phyloP scores from a whole-genome alignment of 2,329 filamentous ascomycete species.

The Pseudopyrenochaeta lycopersici region DNA sequence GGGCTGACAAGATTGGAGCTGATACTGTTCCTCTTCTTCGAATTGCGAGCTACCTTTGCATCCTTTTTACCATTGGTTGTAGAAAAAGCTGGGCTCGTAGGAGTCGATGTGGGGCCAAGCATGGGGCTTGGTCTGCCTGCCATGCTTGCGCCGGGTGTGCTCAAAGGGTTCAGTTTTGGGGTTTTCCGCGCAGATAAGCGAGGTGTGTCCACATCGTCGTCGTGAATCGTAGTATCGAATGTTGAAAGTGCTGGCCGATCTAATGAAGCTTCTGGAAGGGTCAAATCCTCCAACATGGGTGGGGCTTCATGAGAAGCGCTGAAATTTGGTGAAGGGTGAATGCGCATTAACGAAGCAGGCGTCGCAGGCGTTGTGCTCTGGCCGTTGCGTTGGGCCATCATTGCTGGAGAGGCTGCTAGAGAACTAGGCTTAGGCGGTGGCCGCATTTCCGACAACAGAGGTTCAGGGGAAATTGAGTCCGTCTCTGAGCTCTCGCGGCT shows the following conservation, averaged over 20 bases:
- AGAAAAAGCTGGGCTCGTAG: conserved; percentile 52
- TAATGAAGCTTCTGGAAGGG: conserved; percentile 74
- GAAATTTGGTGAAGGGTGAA: conserved; percentile 50
- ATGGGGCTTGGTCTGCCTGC: conserved; percentile 58
- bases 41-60: conserved; percentile 35
- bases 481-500: conserved; percentile 54
- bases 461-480: conserved; percentile 61
- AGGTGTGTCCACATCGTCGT: conserved; percentile 64
- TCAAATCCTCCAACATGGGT: conserved; percentile 65
- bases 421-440: conserved; percentile 72
- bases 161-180: conserved; percentile 69
- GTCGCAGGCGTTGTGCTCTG: conserved; percentile 65
- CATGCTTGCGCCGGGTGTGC: conserved; percentile 52
- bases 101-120: conserved; percentile 62
- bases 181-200: conserved; percentile 72
- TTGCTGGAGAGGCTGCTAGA: conserved; percentile 72
- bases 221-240: conserved; percentile 60
- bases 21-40: conserved; percentile 65
- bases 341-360: conserved; percentile 82
- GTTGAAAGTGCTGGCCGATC: conserved; percentile 59
- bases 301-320: conserved; percentile 29
- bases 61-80: conserved; percentile 42
- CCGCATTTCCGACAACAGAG: conserved; percentile 60
- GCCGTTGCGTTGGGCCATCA: conserved; percentile 58
- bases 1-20: conserved; percentile 77